These are phyloP conservation scores for Chrysoporthe deuterocubensis DNA, from an alignment of 2,329 filamentous ascomycete genomes.

Conservation along the genomic window DNA sequence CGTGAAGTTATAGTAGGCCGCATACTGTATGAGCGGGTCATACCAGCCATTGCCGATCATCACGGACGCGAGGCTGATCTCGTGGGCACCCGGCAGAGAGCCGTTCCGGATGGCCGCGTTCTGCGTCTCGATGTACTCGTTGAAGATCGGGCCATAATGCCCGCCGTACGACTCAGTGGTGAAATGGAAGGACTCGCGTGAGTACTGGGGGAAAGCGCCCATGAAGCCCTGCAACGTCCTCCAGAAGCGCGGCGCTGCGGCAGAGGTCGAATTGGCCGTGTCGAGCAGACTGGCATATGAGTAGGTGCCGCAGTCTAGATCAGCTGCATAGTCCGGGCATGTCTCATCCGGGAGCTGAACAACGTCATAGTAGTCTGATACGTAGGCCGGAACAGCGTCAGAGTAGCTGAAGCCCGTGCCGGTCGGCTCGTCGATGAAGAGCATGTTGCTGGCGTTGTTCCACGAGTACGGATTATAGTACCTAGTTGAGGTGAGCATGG, in stretches of 20 bases:
- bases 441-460: conserved; percentile 60
- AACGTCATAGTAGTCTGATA: conserved; percentile 35
- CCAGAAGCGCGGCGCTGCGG: conserved; percentile 63
- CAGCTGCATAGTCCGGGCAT: conserved; percentile 54
- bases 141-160: conserved; percentile 61
- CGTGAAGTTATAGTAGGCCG: conserved; percentile 62
- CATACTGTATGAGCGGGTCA: conserved; percentile 59
- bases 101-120: conserved; percentile 43
- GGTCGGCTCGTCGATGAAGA: conserved; percentile 66
- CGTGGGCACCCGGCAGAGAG: conserved; percentile 42
- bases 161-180: conserved; percentile 62
- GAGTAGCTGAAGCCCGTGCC: conserved; percentile 62
- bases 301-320: conserved; percentile 57
- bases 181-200: conserved; percentile 56
- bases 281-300: conserved; percentile 54
- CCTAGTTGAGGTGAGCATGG: conserved; percentile 1
- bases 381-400: conserved; percentile 42
- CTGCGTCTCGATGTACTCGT: conserved; percentile 51
- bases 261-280: conserved; percentile 57
- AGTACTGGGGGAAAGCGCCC: conserved; percentile 60
- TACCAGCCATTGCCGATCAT: conserved; percentile 64
- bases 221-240: conserved; percentile 66
- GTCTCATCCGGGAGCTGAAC: conserved; percentile 49
- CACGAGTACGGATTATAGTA: conserved; percentile 58
- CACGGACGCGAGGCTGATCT: conserved; percentile 54